Evolutionary conservation across 306 rosid species (phyloP).

Genomic region (Prosopis cineraria): DNA sequence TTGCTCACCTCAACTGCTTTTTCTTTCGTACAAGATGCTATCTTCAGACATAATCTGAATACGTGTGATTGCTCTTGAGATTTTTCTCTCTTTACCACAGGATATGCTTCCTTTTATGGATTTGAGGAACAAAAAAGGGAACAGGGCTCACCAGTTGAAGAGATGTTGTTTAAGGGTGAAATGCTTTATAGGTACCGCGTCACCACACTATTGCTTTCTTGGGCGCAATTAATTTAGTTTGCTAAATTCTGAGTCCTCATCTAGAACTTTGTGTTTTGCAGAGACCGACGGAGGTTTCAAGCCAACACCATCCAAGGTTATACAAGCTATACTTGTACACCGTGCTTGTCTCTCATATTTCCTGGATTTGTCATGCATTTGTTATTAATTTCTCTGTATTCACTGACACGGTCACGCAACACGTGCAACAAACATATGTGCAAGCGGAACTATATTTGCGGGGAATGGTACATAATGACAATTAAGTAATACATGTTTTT

Average conservation of each 20-base stretch:
- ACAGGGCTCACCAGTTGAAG: constrained; percentile 42
- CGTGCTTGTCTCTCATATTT: not conserved
- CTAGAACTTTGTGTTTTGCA: constrained; percentile 35
- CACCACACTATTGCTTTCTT: not conserved
- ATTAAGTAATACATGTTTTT: constrained; percentile 24
- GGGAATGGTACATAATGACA: not conserved
- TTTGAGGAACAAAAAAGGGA: constrained; percentile 48
- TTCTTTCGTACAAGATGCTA: not conserved
- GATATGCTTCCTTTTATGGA: constrained; percentile 67
- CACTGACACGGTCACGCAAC: not conserved
- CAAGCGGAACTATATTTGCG: not conserved
- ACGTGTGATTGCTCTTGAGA: not conserved
- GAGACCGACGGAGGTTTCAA: constrained; percentile 75
- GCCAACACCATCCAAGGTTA: constrained; percentile 64
- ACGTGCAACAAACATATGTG: not conserved
- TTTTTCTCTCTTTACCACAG: constrained; percentile 35
- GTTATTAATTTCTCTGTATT: not conserved
- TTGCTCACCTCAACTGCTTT: not conserved
- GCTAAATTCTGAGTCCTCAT: not conserved
- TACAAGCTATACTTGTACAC: constrained; percentile 8
- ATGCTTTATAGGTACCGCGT: constrained; percentile 64
- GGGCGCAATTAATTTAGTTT: not conserved
- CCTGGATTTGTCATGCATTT: not conserved
- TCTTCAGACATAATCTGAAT: not conserved
- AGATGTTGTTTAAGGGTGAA: constrained; percentile 62